Conservation (phyloP, 2,329 filamentous ascomycete genomes). For the Colletotrichum ledebouriae region DNA sequence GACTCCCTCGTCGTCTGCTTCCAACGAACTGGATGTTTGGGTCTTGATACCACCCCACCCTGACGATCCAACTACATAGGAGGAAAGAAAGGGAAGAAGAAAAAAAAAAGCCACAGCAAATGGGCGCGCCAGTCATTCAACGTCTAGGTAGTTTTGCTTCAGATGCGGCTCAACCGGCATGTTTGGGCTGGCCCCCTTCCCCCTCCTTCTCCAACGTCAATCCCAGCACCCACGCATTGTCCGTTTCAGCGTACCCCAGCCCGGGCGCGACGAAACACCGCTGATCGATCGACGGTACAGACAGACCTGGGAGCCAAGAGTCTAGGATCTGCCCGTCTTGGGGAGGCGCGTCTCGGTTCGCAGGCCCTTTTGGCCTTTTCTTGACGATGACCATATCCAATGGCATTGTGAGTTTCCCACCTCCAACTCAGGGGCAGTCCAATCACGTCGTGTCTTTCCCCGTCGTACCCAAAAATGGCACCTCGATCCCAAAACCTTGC, state of each 20-base stretch:
- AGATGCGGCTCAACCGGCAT: slow-evolving; percentile 41
- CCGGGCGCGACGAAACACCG: slow-evolving; percentile 41
- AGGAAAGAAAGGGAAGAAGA: neutral
- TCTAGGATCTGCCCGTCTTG: slow-evolving; percentile 13
- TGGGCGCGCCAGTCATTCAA: neutral
- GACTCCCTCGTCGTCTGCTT: slow-evolving; percentile 10
- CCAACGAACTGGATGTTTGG: neutral
- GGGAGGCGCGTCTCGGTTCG: neutral
- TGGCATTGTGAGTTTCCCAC: neutral
- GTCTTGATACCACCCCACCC: too few species aligned
- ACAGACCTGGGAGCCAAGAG: slow-evolving; percentile 7
- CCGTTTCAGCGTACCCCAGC: slow-evolving; percentile 39
- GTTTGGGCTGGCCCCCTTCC: slow-evolving; percentile 20
- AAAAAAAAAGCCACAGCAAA: slow-evolving; percentile 20
- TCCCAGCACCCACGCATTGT: slow-evolving; percentile 39
- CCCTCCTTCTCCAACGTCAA: slow-evolving; percentile 30
- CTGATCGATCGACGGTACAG: slow-evolving; percentile 39
- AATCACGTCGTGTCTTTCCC: neutral
- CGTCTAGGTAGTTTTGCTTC: slow-evolving; percentile 15
- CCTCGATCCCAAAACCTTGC: neutral
- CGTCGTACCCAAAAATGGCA: slow-evolving; percentile 7
- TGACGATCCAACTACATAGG: neutral
- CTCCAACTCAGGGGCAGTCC: neutral
- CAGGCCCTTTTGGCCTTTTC: neutral
- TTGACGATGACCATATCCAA: neutral